Evolutionary conservation across 768 basidiomycete species (phyloP), one percentile per base, ranked within the genome.

Genomic region (Polyporus arcularius): DNA sequence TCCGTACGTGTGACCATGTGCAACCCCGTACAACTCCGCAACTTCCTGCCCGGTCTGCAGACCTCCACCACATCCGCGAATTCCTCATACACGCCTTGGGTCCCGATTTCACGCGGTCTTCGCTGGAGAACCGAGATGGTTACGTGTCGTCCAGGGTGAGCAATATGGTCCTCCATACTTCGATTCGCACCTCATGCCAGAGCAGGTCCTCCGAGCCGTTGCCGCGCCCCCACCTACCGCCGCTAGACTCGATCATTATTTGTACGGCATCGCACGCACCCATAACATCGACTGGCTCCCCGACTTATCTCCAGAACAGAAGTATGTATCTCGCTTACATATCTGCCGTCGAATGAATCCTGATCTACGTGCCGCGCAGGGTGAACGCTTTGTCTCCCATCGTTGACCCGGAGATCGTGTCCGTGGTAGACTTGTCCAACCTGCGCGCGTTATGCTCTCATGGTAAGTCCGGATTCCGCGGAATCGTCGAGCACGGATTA

Each of bases 271-370:
- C 54, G 87, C 87, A 16, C 74, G 77, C 28, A 72, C 76, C 6
- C 82, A 84, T 64, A 75, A 76, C 26, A 74, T 90, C 21, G 71
- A 79, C 35, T 92, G 90, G 90, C 69, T 66, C 8, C 85, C 89
- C 11, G 85, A 85, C 61, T 80, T 80, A 41, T 76, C 78, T 1
- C 79, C 88, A 56, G 80, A 86, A 66, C 82, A 90, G 60, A 78
- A 86, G 90, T 89, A 50, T 31, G 85, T 68, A 12, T 26, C 18
- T 41, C 39, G 15, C 38, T 57, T 39, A 14, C 47, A 12, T 53
- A 26, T 28, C 11, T 16, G 6, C 1, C 16, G 30, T 21, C 35
- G 16, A 35, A 46, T 40, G 35, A 46, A 43, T 16, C 28, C 21
- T 35, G 54, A 57, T 51, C 55, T 46, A 62, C 42, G 55, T 60